Base-by-base conservation (phyloP, 2,329 filamentous ascomycete species). In the Xylariales sp. region DNA sequence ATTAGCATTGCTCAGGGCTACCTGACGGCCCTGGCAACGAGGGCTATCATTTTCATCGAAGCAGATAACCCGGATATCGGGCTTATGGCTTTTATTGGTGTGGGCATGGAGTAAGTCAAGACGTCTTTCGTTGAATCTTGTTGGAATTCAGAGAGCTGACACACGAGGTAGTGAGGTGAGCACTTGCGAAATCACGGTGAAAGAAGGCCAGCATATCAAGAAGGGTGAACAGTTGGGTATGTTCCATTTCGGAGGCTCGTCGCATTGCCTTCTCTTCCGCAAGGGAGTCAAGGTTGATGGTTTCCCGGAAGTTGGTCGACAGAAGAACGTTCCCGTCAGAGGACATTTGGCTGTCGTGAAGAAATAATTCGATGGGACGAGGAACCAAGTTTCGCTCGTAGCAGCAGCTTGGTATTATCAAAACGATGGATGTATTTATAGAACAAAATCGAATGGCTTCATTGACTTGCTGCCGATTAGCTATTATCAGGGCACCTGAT, bases 71-170 rank as follows among this genome's bases (percentile, higher is more conserved):
- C 70, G 2, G 48, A 43, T 10, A 78, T 88, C 25, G 85, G 85
- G 0, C 60, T 88, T 21, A 74, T 89, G 68, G 80, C 73, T 0
- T 83, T 88, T 46, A 64, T 89, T 11, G 78, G 75, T 2, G 73
- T 89, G 4, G 85, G 85, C 2, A 88, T 89, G 85, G 81, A 79
- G n/a, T n/a, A n/a, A n/a, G 29, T n/a, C n/a, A n/a, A n/a, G n/a
- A n/a, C n/a, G n/a, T n/a, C n/a, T n/a, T n/a, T n/a, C n/a, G n/a
- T n/a, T n/a, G n/a, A n/a, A n/a, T n/a, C n/a, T n/a, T n/a, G n/a
- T n/a, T n/a, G n/a, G n/a, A n/a, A n/a, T n/a, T n/a, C n/a, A n/a
- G n/a, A n/a, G n/a, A n/a, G n/a, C n/a, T n/a, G n/a, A n/a, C n/a
- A n/a, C n/a, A n/a, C n/a, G n/a, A n/a, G n/a, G n/a, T n/a, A n/a